phyloP scores from a whole-genome alignment of 2,329 filamentous ascomycete species.

The Cytospora schulzeri region DNA sequence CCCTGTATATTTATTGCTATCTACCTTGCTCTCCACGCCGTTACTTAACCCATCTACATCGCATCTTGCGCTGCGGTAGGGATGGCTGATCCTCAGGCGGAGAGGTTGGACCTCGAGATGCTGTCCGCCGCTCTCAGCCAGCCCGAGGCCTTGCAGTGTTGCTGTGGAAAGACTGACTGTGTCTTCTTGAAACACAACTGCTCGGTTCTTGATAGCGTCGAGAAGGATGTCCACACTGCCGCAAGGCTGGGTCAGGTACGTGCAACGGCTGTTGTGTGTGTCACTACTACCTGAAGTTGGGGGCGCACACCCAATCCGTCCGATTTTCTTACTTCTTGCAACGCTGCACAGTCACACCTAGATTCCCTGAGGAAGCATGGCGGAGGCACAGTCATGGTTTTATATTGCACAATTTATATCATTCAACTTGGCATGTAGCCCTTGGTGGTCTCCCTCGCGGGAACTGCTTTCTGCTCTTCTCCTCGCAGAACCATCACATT shows the following conservation, averaged over 20 bases:
- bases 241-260: constrained; percentile 91
- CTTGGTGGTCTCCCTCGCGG: neutral
- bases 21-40: constrained; percentile 3
- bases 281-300: constrained; percentile 1
- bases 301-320: constrained; percentile 10
- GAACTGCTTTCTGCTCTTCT: neutral
- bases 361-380: neutral
- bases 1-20: constrained; percentile 9
- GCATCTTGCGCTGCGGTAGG: neutral
- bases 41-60: neutral
- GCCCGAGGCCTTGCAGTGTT: constrained; percentile 63
- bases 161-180: constrained; percentile 82
- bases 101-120: constrained; percentile 21
- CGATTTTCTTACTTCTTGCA: constrained; percentile 5
- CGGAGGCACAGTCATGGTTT: constrained; percentile 4
- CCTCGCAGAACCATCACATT: constrained; percentile 30
- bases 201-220: constrained; percentile 74
- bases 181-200: constrained; percentile 80
- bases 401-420: constrained; percentile 6
- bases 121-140: constrained; percentile 28
- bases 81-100: constrained; percentile 26
- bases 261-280: neutral
- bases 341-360: constrained; percentile 12
- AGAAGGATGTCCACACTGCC: constrained; percentile 84
- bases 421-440: neutral